Conservation (phyloP, 148 eudicot genomes). For the Chenopodium suecicum region DNA sequence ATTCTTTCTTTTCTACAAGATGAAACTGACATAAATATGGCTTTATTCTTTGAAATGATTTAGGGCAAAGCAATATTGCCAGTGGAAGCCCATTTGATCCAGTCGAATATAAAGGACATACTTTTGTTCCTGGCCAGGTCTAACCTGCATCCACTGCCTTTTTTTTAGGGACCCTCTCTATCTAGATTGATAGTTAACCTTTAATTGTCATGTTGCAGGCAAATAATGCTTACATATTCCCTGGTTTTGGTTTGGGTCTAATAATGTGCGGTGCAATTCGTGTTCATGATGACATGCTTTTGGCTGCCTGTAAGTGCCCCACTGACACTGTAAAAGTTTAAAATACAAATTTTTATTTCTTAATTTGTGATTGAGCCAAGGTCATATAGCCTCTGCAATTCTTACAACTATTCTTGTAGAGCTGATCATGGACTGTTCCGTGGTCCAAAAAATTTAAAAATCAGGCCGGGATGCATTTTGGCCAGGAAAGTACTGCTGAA, state of each 20-base stretch:
- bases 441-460: not conserved
- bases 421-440: not conserved
- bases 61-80: conserved; percentile 81
- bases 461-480: not conserved
- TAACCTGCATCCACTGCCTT: not conserved
- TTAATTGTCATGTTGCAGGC: conserved; percentile 44
- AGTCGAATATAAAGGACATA: conserved; percentile 58
- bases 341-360: not conserved
- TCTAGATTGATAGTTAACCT: not conserved
- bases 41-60: conserved; percentile 6
- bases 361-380: not conserved
- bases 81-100: conserved; percentile 94
- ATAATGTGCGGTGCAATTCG: conserved; percentile 89
- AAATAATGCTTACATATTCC: conserved; percentile 92
- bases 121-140: conserved; percentile 80
- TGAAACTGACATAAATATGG: conserved; percentile 11
- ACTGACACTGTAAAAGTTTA: conserved; percentile 5
- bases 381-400: not conserved
- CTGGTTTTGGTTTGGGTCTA: conserved; percentile 85
- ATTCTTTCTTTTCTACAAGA: not conserved
- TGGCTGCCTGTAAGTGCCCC: conserved; percentile 78
- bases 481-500: too few relatives aligned
- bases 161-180: not conserved
- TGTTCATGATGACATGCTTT: conserved; percentile 76
- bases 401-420: not conserved